Evolutionary conservation across 1,284 basidiomycete species (phyloP), one percentile per base, ranked within the genome.

Genomic region (Ustilago nuda): DNA sequence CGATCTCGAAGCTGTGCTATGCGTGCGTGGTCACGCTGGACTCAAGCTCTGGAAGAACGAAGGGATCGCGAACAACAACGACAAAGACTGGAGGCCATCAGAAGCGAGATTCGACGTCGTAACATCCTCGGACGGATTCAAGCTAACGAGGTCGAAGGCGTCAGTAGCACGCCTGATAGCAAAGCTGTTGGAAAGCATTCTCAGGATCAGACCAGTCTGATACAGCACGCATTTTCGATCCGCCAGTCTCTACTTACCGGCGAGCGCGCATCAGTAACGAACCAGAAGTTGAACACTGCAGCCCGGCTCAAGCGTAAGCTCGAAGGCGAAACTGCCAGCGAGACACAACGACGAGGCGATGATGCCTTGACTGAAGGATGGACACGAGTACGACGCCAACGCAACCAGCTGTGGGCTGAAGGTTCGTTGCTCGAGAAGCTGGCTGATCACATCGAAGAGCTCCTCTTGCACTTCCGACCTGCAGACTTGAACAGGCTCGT

Each of bases 401-500:
- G 77, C 51, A 51, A 51, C 19, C 48, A 62, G 23, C 69, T 79
- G 1, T 79, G 77, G 77, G 65, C 61, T 3, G 61, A 69, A 30
- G 67, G 66, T 0, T 68, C 71, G 7, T 56, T 77, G 15, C 68
- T 79, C 12, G 53, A 67, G 11, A 56, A 57, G 17, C 60, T 79
- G 0, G 66, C 67, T 8, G 63, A 72, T 19, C 67, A 69, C 45
- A 37, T 79, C 36, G 72, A 76, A n/a, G 63, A 69, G 50, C 56
- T 76, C 5, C 50, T 72, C 3, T 27, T 72, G 19, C 69, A 62
- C 37, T 76, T 65, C 56, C 58, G 64, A 19, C 72, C 61, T 3
- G 70, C 66, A 5, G 65, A 67, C 32, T 32, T 73, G 43, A 66
- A 69, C 23, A 61, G 57, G 2, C 68, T 70, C 8, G 52, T 63